These are phyloP conservation scores for Hymenoscyphus occultus DNA, from an alignment of 2,329 filamentous ascomycete species.

Conservation along the genomic window DNA sequence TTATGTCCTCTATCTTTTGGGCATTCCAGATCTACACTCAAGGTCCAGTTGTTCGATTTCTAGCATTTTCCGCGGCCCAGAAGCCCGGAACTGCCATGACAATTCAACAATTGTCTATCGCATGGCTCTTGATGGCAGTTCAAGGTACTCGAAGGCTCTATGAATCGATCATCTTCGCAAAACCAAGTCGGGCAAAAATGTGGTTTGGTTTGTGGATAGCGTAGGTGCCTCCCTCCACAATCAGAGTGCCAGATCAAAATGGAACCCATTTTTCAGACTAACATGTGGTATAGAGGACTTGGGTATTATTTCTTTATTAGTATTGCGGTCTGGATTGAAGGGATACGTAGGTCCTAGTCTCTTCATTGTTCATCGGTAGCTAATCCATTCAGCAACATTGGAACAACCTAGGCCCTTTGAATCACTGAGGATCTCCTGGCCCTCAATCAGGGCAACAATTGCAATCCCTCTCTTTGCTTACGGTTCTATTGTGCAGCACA, in stretches of 20 bases:
- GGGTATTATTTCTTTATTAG: slow-evolving; percentile 73
- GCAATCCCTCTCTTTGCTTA: slow-evolving; percentile 63
- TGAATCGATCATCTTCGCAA: slow-evolving; percentile 66
- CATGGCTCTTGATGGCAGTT: slow-evolving; percentile 69
- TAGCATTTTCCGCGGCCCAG: slow-evolving; percentile 37
- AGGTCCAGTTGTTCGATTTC: slow-evolving; percentile 54
- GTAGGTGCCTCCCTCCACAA: slow-evolving; percentile 1
- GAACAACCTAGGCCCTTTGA: slow-evolving; percentile 13
- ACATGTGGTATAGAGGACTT: slow-evolving; percentile 48
- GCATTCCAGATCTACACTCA: slow-evolving; percentile 55
- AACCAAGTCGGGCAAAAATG: slow-evolving; percentile 70
- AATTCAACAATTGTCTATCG: slow-evolving; percentile 59
- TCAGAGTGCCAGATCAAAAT: neutral
- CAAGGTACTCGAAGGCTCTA: slow-evolving; percentile 75
- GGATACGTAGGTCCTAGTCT: slow-evolving; percentile 54
- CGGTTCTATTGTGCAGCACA: slow-evolving; percentile 71
- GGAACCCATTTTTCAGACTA: neutral
- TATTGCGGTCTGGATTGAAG: slow-evolving; percentile 81
- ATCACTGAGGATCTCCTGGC: slow-evolving; percentile 26
- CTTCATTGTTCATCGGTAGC: slow-evolving; percentile 6
- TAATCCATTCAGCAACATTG: slow-evolving; percentile 30
- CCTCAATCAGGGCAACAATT: slow-evolving; percentile 49
- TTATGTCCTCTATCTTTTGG: slow-evolving; percentile 73
- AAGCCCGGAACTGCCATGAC: slow-evolving; percentile 46
- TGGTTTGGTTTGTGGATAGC: slow-evolving; percentile 80